Evolutionary conservation across 176 grass and related monocot species (phyloP).

Genomic region (Phoenix roebelenii): DNA sequence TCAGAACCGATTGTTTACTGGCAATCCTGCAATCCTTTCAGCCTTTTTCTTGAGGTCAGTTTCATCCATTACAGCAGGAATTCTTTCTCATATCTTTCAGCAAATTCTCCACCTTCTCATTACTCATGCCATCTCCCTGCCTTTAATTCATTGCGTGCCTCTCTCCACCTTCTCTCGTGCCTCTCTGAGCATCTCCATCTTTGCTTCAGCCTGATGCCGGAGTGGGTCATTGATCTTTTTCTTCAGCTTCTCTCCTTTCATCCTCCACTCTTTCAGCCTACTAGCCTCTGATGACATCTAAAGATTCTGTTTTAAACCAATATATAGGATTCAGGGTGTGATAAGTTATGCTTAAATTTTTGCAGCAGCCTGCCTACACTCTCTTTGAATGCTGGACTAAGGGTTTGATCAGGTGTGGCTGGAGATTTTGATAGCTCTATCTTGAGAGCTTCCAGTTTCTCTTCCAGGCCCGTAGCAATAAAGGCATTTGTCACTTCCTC

Average conservation of each 20-base stretch:
- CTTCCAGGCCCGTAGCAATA: slow-evolving; percentile 9
- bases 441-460: slow-evolving; percentile 16
- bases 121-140: not conserved
- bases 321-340: not conserved
- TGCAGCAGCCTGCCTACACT: slow-evolving; percentile 1
- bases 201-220: not conserved
- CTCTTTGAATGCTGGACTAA: slow-evolving; percentile 8
- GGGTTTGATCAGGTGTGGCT: not conserved
- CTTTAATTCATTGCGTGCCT: not conserved
- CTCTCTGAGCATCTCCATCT: not conserved
- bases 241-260: slow-evolving; percentile 12
- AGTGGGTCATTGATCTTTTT: slow-evolving; percentile 13
- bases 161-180: not conserved
- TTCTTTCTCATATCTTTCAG: slow-evolving; percentile 11
- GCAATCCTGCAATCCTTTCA: not conserved
- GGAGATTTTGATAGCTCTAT: slow-evolving; percentile 16
- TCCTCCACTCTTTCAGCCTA: not conserved
- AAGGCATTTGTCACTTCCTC: slow-evolving; percentile 20
- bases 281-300: slow-evolving; percentile 1
- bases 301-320: slow-evolving; percentile 14
- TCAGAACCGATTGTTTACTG: not conserved
- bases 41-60: slow-evolving; percentile 2
- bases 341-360: slow-evolving; percentile 14
- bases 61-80: not conserved
- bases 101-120: not conserved